Conservation (phyloP, 2,329 filamentous ascomycete species). For the Harringtonia lauricola region DNA sequence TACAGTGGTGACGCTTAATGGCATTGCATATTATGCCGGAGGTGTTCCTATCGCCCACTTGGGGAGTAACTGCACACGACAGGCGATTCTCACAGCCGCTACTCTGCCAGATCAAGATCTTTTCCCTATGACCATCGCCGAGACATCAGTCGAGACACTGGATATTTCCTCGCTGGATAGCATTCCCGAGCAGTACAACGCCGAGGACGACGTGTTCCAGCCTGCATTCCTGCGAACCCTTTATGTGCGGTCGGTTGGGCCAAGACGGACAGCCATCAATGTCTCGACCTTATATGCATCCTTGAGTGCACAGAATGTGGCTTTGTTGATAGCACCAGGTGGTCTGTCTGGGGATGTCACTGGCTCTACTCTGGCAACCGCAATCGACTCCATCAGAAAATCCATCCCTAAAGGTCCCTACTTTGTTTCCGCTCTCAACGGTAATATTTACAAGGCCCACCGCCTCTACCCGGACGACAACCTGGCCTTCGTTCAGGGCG, state of each 20-base stretch:
- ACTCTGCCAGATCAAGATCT: background rate
- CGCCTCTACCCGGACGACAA: conserved; percentile 5
- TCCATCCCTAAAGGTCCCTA: conserved; percentile 3
- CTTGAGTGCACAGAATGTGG: background rate
- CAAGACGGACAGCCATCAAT: background rate
- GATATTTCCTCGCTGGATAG: background rate
- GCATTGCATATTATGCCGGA: background rate
- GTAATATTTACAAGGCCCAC: background rate
- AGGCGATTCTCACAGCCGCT: background rate
- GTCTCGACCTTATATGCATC: background rate
- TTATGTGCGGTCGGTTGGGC: background rate
- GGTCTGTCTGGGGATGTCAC: background rate
- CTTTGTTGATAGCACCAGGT: background rate
- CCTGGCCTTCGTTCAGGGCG: conserved; percentile 14
- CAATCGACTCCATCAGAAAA: background rate
- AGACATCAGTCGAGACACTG: background rate
- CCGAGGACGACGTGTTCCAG: background rate
- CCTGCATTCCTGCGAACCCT: background rate
- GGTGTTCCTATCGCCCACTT: background rate
- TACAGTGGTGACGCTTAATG: background rate
- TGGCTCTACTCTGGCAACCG: background rate
- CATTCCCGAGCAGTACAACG: background rate
- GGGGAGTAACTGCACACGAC: background rate
- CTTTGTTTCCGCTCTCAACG: background rate
- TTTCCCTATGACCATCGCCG: background rate